A percentile compares a stretch with the other conserved stretches of the same genome.
Evolutionary conservation across 1,139 yeast genomes (phyloP).

Genomic region (Debaryomyces coudertii): DNA sequence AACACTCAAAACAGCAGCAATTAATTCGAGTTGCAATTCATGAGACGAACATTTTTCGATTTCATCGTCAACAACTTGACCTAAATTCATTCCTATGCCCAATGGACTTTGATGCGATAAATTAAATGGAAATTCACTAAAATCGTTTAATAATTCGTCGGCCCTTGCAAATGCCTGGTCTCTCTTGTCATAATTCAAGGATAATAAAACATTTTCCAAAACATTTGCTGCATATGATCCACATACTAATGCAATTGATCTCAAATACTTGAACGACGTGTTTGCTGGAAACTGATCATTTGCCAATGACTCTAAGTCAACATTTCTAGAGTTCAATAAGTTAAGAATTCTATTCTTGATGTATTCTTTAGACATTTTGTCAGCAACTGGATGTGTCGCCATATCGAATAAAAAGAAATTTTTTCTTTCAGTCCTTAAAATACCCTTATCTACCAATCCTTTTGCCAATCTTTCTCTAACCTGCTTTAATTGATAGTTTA

Average conservation of each 20-base stretch:
- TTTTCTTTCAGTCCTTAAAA: constrained; percentile 91
- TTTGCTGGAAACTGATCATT: constrained; percentile 69
- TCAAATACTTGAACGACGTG: constrained; percentile 68
- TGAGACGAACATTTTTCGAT: constrained; percentile 55
- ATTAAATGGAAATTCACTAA: constrained; percentile 84
- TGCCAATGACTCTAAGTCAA: constrained; percentile 50
- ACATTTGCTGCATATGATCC: constrained; percentile 97
- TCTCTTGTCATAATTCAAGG: constrained; percentile 82
- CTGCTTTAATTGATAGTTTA: constrained; percentile 92
- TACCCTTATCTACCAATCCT: constrained; percentile 98
- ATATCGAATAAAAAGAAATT: constrained; percentile 93
- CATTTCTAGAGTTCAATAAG: constrained; percentile 70
- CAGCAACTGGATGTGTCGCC: constrained; percentile 98
- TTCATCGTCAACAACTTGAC: constrained; percentile 68
- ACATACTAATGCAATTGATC: constrained; percentile 81
- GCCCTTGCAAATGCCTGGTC: constrained; percentile 94
- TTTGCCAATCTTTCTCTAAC: constrained; percentile 96
- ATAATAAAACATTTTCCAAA: constrained; percentile 81
- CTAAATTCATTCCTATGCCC: constrained; percentile 79
- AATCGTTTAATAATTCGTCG: constrained; percentile 83
- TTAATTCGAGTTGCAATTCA: constrained; percentile 79
- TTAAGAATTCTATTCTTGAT: constrained; percentile 73
- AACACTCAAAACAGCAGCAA: constrained; percentile 81
- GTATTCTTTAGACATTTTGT: constrained; percentile 76
- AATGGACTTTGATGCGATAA: constrained; percentile 56